These are phyloP conservation scores for Lentithecium fluviatile DNA, from an alignment of 495 filamentous ascomycete species.

Conservation along the genomic window DNA sequence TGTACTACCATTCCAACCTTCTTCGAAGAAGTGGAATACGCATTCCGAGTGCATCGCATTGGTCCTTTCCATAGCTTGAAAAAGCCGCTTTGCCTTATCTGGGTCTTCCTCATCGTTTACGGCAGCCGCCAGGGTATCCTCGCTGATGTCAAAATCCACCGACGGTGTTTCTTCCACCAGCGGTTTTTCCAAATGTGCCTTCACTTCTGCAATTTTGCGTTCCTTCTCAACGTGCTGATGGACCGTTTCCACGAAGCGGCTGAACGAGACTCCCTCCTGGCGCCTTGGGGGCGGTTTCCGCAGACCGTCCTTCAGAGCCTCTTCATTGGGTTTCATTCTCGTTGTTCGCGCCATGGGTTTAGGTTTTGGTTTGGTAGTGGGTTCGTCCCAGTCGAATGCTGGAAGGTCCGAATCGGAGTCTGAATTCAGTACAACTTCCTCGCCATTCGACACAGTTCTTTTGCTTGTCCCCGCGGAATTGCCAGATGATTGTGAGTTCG, in stretches of 20 bases:
- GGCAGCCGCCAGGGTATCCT: slow-evolving; percentile 41
- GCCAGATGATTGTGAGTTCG: slow-evolving; percentile 20
- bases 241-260: slow-evolving; percentile 60
- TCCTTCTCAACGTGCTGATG: slow-evolving; percentile 58
- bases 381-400: slow-evolving; percentile 4
- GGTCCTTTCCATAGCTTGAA: slow-evolving; percentile 71
- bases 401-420: slow-evolving; percentile 26
- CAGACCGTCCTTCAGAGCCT: slow-evolving; percentile 1
- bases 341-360: not conserved
- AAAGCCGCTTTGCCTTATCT: slow-evolving; percentile 50
- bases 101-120: slow-evolving; percentile 57
- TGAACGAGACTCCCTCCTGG: slow-evolving; percentile 51
- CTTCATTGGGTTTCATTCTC: not conserved
- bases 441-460: slow-evolving; percentile 18
- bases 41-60: slow-evolving; percentile 62
- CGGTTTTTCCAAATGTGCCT: slow-evolving; percentile 46
- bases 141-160: slow-evolving; percentile 32
- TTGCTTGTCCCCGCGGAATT: slow-evolving; percentile 20
- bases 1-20: not conserved
- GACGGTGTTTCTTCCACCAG: slow-evolving; percentile 35
- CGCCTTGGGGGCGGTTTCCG: not conserved
- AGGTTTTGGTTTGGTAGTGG: not conserved
- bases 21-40: slow-evolving; percentile 67
- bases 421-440: slow-evolving; percentile 28
- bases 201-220: slow-evolving; percentile 55